These are phyloP conservation scores for Ailanthus altissimus DNA, from an alignment of 345 rosid species.

Conservation along the genomic window DNA sequence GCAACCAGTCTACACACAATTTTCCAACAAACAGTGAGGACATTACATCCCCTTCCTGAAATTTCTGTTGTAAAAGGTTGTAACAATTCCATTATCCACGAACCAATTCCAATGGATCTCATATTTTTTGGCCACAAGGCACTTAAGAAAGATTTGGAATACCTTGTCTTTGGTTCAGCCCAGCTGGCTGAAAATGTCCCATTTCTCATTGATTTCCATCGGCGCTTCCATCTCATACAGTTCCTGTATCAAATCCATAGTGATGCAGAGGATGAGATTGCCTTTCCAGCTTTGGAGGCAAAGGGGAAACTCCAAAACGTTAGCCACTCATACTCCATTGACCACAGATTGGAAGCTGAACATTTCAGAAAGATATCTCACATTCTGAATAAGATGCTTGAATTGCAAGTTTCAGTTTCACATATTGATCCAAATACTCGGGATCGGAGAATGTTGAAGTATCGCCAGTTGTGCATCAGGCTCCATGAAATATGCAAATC, in stretches of 20 bases:
- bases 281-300: slow-evolving; percentile 81
- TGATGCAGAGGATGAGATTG: slow-evolving; percentile 77
- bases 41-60: slow-evolving; percentile 24
- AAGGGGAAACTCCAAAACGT: slow-evolving; percentile 62
- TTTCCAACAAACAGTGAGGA: slow-evolving; percentile 37
- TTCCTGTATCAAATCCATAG: slow-evolving; percentile 62
- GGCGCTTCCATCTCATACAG: slow-evolving; percentile 53
- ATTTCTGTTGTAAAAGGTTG: slow-evolving; percentile 39
- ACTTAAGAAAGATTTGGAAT: slow-evolving; percentile 65
- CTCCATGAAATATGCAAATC: slow-evolving; percentile 66
- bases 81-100: slow-evolving; percentile 29
- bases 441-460: slow-evolving; percentile 32
- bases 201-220: slow-evolving; percentile 56
- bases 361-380: slow-evolving; percentile 51
- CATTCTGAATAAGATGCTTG: slow-evolving; percentile 63
- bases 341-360: slow-evolving; percentile 61
- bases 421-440: slow-evolving; percentile 23
- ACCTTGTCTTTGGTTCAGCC: slow-evolving; percentile 61
- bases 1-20: slow-evolving; percentile 41
- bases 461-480: slow-evolving; percentile 48
- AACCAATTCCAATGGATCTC: slow-evolving; percentile 63
- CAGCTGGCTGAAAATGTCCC: slow-evolving; percentile 47
- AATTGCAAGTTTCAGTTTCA: slow-evolving; percentile 38
- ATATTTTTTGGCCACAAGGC: slow-evolving; percentile 87
- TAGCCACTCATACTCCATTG: slow-evolving; percentile 62